Percentiles rank a stretch among this genome's conserved stretches.
Conservation (phyloP, 768 basidiomycete species). For the Tylopilus cervinicoccineus region DNA sequence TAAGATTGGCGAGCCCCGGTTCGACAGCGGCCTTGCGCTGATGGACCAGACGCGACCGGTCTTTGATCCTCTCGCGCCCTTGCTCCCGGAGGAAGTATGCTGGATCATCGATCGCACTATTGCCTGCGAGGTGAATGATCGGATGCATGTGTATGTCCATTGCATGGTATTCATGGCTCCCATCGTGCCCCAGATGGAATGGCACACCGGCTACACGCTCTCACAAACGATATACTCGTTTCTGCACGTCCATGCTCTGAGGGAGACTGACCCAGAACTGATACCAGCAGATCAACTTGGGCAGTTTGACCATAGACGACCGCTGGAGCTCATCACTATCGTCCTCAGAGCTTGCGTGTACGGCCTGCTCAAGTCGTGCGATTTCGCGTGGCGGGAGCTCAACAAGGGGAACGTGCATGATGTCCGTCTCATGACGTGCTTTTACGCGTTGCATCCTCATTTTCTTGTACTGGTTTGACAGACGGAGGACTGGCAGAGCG, state of each 20-base stretch:
- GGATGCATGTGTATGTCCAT: slow-evolving; percentile 6
- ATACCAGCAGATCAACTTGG: slow-evolving; percentile 25
- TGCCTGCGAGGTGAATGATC: slow-evolving; percentile 66
- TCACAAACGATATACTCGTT: slow-evolving; percentile 83
- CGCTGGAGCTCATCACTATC: slow-evolving; percentile 58
- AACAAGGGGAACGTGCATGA: slow-evolving; percentile 73
- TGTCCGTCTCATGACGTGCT: slow-evolving; percentile 43
- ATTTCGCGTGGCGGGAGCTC: slow-evolving; percentile 78
- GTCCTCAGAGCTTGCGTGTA: slow-evolving; percentile 66
- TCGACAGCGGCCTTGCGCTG: slow-evolving; percentile 73
- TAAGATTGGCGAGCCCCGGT: slow-evolving; percentile 86
- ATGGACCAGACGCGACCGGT: slow-evolving; percentile 39
- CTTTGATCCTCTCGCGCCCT: slow-evolving; percentile 60
- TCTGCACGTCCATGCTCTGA: slow-evolving; percentile 64
- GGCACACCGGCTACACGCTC: slow-evolving; percentile 83
- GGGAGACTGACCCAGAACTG: slow-evolving; percentile 56
- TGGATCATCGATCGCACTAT: slow-evolving; percentile 82
- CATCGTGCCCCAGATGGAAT: slow-evolving; percentile 61
- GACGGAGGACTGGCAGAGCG: slow-evolving; percentile 88
- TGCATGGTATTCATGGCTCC: slow-evolving; percentile 14
- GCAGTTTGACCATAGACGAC: slow-evolving; percentile 42
- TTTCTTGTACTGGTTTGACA: slow-evolving; percentile 27
- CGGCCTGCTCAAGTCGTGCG: slow-evolving; percentile 76
- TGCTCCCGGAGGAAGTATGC: slow-evolving; percentile 79
- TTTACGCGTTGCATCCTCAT: slow-evolving; percentile 13